Evolutionary conservation across 768 basidiomycete species (phyloP).

Genomic region (Termitomyces sp.): DNA sequence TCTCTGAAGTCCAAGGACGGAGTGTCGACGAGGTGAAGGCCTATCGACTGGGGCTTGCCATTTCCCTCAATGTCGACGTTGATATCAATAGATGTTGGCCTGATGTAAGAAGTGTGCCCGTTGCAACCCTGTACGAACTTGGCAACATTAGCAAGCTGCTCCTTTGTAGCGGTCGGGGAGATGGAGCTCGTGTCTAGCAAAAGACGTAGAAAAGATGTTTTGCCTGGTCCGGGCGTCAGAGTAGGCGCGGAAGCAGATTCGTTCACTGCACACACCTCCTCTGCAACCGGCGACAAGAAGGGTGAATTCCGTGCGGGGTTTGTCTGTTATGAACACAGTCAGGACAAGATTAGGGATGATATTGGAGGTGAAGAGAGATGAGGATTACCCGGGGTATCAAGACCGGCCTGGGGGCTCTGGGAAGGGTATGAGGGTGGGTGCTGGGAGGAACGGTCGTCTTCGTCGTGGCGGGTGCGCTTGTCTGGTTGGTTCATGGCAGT

Average conservation of each 20-base stretch:
- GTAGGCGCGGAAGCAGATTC: conserved; percentile 17
- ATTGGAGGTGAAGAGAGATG: conserved; percentile 16
- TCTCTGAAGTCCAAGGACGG: conserved; percentile 77
- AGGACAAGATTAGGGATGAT: conserved; percentile 19
- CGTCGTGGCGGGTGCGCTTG: conserved; percentile 47
- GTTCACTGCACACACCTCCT: conserved; percentile 47
- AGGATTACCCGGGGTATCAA: conserved; percentile 39
- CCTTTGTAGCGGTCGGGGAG: conserved; percentile 58
- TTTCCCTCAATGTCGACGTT: conserved; percentile 52
- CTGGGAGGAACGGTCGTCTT: conserved; percentile 29
- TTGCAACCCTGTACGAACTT: conserved; percentile 78
- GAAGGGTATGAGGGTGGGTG: conserved; percentile 23
- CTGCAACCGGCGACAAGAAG: conserved; percentile 81
- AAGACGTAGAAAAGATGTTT: conserved; percentile 84
- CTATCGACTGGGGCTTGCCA: conserved; percentile 47
- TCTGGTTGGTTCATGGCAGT: conserved; percentile 58
- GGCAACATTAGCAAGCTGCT: conserved; percentile 78
- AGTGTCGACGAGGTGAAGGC: conserved; percentile 77
- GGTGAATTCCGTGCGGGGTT: conserved; percentile 46
- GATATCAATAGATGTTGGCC: conserved; percentile 71
- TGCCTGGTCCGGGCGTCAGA: conserved; percentile 53
- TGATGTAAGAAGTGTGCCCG: conserved; percentile 71
- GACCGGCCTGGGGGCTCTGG: conserved; percentile 20
- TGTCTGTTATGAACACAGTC: conserved; percentile 26
- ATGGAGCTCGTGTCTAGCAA: conserved; percentile 79